These are phyloP conservation scores for Gossypium sturtianum DNA, from an alignment of 345 rosid species.

Conservation along the genomic window DNA sequence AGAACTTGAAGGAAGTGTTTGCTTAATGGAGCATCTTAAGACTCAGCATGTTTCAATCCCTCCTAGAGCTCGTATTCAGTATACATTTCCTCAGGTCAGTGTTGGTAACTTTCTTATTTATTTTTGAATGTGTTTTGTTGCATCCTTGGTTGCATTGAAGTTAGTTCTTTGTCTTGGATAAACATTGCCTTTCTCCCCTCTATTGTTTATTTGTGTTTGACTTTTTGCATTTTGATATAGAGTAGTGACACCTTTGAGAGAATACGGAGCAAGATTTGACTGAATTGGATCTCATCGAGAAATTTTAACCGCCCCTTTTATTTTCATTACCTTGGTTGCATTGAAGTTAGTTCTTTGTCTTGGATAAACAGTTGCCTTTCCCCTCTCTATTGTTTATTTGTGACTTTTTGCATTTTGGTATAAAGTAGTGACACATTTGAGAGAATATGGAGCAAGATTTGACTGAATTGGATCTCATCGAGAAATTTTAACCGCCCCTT, in stretches of 20 bases:
- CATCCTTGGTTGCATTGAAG: not conserved
- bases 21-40: conserved; percentile 71
- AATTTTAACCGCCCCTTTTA: not conserved
- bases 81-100: conserved; percentile 76
- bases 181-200: not conserved
- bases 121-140: not conserved
- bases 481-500: not conserved
- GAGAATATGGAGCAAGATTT: conserved; percentile 2
- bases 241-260: not conserved
- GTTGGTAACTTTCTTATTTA: conserved; percentile 6
- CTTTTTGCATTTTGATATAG: not conserved
- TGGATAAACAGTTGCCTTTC: not conserved
- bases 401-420: not conserved
- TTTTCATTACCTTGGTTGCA: not conserved
- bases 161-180: not conserved
- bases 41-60: conserved; percentile 59
- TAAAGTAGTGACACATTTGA: not conserved
- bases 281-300: not conserved
- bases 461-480: not conserved
- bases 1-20: conserved; percentile 60
- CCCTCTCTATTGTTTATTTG: not conserved
- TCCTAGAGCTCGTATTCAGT: conserved; percentile 43
- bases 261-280: not conserved
- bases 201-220: not conserved
- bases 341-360: not conserved